phyloP scores from a whole-genome alignment of 441 rosid species.

The Bruguiera hainesii region DNA sequence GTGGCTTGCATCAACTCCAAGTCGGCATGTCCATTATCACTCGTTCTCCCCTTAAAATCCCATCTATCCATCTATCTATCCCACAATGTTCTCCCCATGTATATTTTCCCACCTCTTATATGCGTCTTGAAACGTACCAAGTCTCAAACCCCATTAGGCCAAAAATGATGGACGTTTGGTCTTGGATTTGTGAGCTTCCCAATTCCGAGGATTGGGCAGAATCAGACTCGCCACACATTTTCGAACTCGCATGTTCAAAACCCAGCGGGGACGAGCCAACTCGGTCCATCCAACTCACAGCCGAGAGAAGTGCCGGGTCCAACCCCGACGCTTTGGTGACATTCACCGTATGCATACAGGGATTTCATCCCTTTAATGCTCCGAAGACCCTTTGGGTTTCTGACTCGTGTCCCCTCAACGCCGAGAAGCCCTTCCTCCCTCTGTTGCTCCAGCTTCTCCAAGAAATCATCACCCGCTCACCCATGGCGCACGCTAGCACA shows the following conservation, averaged over 20 bases:
- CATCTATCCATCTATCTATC: neutral
- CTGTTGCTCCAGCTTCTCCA: slow-evolving; percentile 70
- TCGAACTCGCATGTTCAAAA: slow-evolving; percentile 43
- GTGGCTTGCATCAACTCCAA: slow-evolving; percentile 31
- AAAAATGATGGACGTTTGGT: slow-evolving; percentile 59
- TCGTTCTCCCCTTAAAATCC: slow-evolving; percentile 40
- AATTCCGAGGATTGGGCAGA: slow-evolving; percentile 30
- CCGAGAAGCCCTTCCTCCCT: slow-evolving; percentile 75
- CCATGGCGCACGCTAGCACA: slow-evolving; percentile 39
- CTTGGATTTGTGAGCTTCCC: slow-evolving; percentile 70
- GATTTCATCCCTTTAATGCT: slow-evolving; percentile 33
- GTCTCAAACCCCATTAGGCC: neutral
- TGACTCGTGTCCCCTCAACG: slow-evolving; percentile 53
- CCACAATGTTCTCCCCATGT: neutral
- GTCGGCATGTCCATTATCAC: slow-evolving; percentile 45
- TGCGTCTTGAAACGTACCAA: neutral
- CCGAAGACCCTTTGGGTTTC: slow-evolving; percentile 60
- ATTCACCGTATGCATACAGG: slow-evolving; percentile 43
- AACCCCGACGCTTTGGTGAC: slow-evolving; percentile 32
- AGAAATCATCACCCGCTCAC: slow-evolving; percentile 59
- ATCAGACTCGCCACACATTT: slow-evolving; percentile 29
- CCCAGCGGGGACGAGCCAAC: slow-evolving; percentile 16
- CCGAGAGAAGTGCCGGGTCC: slow-evolving; percentile 37
- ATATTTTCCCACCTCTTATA: slow-evolving; percentile 11
- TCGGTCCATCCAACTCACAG: slow-evolving; percentile 51